Percentiles rank a stretch among this genome's conserved stretches.
phyloP scores from a whole-genome alignment of 371 early-diverging fungal genomes.

The Umbelopsis sp. region DNA sequence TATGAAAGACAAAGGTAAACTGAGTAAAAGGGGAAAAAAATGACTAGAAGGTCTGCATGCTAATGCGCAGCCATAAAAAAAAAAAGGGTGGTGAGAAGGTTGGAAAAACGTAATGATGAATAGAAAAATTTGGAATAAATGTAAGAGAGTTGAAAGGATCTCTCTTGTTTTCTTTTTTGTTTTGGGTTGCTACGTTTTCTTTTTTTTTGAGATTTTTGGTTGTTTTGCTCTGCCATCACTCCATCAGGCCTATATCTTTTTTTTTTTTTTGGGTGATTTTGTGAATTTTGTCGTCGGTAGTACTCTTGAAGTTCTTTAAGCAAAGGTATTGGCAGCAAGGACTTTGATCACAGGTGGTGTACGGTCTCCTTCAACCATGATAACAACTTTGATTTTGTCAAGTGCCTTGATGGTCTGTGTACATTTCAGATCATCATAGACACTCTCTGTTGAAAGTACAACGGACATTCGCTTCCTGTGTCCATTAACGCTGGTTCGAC shows the following conservation, averaged over 20 bases:
- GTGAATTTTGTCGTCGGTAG: neutral
- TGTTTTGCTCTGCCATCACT: neutral
- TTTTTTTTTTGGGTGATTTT: neutral
- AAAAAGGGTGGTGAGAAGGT: no score
- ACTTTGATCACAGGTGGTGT: conserved; percentile 76
- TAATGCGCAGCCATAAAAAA: no score
- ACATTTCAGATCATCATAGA: conserved; percentile 42
- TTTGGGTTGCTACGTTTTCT: neutral
- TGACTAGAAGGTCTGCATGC: neutral
- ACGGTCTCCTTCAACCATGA: conserved; percentile 61
- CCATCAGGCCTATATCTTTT: neutral
- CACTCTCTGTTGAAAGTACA: conserved; percentile 20
- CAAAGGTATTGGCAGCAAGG: conserved; percentile 65
- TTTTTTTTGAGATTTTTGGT: no score
- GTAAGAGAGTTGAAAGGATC: neutral
- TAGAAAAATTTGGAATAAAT: neutral
- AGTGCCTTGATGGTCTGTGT: conserved; percentile 68
- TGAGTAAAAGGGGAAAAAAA: neutral
- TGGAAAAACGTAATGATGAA: neutral
- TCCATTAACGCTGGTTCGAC: conserved; percentile 6
- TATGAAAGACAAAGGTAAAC: neutral
- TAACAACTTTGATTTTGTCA: conserved; percentile 61
- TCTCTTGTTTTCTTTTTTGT: neutral
- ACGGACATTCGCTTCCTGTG: conserved; percentile 17
- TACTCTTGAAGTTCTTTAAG: conserved; percentile 24